Evolutionary conservation across 2,329 filamentous ascomycete species (phyloP), one percentile per base, ranked within the genome.

Genomic region (Cryphonectria radicalis): DNA sequence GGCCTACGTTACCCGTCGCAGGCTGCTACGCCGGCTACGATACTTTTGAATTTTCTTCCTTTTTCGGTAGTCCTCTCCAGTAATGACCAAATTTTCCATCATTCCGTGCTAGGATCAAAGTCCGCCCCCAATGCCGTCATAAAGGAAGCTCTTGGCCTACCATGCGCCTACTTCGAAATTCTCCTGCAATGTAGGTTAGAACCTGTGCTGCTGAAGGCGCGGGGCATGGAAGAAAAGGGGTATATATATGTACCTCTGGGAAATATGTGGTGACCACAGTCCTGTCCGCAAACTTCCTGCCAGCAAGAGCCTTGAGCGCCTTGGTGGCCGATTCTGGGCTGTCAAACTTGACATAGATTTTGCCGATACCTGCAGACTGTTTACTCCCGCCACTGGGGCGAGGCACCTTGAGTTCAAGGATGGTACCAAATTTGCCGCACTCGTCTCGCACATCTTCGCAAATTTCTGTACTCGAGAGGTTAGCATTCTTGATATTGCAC

Each of bases 251-350:
- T 84, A 93, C 93, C 88, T 98, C 97, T 32, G 94, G 93, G 81
- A 98, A 99, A 83, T 96, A 98, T 4, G 96, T 98, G 3, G 93
- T 94, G 17, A 99, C 94, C 40, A 99, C 97, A 4, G 96, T 99
- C 76, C 97, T 90, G 82, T 98, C 94, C 0, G 95, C 93, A 80
- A 99, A 99, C 80, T 98, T 98, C 75, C 97, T 89, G 63, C 96
- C 96, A 42, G 97, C 96, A 76, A 99, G 85, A n/a, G 94, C 91
- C 77, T 92, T 91, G 70, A 99, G 85, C 10, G 96, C 97, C 78
- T 93, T 95, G 74, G 92, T 91, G 28, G 95, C 93, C 11, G 91
- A 90, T 66, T 94, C 93, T 2, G 88, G 84, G 3, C 86, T 89
- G 74, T 96, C 93, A 78, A 94, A 99, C 81, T 98, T 98, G 84